Evolutionary conservation across 352 stramenopile genomes (phyloP), one percentile per base, ranked within the genome.

Genomic region (Blastocystis sp.): DNA sequence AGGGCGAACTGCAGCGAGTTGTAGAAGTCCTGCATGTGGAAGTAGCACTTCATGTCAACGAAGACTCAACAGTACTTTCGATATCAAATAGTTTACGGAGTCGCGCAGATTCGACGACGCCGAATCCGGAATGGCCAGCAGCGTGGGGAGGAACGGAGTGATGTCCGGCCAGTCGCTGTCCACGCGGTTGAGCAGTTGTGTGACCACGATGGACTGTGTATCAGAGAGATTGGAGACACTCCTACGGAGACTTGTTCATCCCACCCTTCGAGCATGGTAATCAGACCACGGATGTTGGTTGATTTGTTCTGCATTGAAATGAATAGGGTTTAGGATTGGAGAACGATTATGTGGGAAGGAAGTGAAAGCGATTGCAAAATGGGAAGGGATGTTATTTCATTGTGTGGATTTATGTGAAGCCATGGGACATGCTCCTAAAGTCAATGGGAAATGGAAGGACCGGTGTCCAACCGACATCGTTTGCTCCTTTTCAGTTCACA

Each of bases 251-350:
- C 32, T 21, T 18, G 21, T 57, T 76, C 64, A 24, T 76, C 40
- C 64, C 64, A 76, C 21, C 64, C 64, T 76, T 76, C 64, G n/a
- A 76, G 40, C 64, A 76, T 76, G 21, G 64, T 76, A 44, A 76
- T 53, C 24, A 76, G 46, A 38, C 64, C 64, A 38, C 21, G 11
- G 46, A 76, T 76, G 32, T 76, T 76, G 11, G 32, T 24, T 42
- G 46, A 54, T 54, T 11, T 21, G 11, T 54, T 21, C 21, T 54
- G 46, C 46, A 54, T 54, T 54, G 9, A 21, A 21, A 54, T 54
- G 11, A 54, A 54, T 54, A 54, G 11, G 11, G 46, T 21, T 21
- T 54, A 21, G 11, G 46, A 54, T 54, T 21, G 46, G 21, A 54
- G 9, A 21, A 54, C 9, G 46, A 21, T 21, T 21, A 54, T 11